Conservation (phyloP, 2,329 filamentous ascomycete species). For the Xylaria sp. region DNA sequence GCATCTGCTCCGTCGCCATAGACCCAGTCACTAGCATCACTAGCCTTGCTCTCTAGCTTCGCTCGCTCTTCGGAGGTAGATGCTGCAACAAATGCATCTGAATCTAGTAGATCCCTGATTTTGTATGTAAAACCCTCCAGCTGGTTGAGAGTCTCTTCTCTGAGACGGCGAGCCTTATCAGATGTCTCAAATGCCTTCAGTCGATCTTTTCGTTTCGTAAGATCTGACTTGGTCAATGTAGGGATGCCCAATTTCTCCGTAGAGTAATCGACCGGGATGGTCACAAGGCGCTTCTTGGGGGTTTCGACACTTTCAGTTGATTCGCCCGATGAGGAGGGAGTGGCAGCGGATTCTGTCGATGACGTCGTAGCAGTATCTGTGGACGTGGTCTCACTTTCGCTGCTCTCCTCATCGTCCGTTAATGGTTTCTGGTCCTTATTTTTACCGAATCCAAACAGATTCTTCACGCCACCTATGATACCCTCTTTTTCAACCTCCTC, state of each 20-base stretch:
- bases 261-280: conserved; percentile 63
- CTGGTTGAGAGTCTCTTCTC: conserved; percentile 90
- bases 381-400: conserved; percentile 60
- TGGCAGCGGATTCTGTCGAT: conserved; percentile 52
- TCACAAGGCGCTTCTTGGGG: conserved; percentile 68
- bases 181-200: conserved; percentile 87
- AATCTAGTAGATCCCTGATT: conserved; percentile 82
- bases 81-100: conserved; percentile 76
- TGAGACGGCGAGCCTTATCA: conserved; percentile 78
- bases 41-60: conserved; percentile 74
- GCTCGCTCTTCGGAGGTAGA: conserved; percentile 76
- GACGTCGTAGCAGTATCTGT: conserved; percentile 59
- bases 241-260: conserved; percentile 64
- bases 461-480: conserved; percentile 93
- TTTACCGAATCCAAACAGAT: conserved; percentile 92
- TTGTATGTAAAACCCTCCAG: conserved; percentile 95
- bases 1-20: conserved; percentile 86
- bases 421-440: conserved; percentile 87
- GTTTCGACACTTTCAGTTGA: conserved; percentile 64
- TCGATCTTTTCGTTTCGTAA: conserved; percentile 71
- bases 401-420: conserved; percentile 67
- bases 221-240: conserved; percentile 60
- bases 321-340: conserved; percentile 59
- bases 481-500: conserved; percentile 79
- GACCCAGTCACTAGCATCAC: conserved; percentile 85